Base-by-base conservation (phyloP, 2,329 filamentous ascomycete species). In the Talaromyces sp. region DNA sequence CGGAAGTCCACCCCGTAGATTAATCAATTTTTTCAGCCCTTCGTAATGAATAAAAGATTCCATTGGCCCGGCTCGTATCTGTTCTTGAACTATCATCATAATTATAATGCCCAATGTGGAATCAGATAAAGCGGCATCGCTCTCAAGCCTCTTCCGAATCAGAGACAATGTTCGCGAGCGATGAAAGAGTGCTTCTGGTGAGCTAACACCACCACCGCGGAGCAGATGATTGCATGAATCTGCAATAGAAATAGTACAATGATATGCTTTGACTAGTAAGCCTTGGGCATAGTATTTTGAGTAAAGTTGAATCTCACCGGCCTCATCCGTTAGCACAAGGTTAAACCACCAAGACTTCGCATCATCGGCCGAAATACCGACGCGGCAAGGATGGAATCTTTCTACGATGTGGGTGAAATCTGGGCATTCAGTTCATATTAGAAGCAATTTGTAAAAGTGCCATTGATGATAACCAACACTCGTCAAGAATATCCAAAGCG, bases 31-130 rank as follows among this genome's bases (percentile, higher is more conserved):
- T 9, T 28, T 47, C 23, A 62, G 18, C 31, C 56, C 60, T 56
- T 59, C 50, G 23, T 59, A 62, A 27, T 62, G 60, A 42, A 62
- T 55, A 28, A 58, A 40, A 4, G 51, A 31, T 55, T 62, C 60
- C 1, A 40, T 40, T 5, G 50, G 8, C 4, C 31, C 56, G n/a
- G 18, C 50, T 42, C 60, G 40, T 16, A 62, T 55, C 36, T 62
- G 60, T 34, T 62, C 60, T 18, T 62, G 56, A 2, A 62, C 27
- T 51, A 62, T 62, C 40, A 62, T 18, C 56, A 59, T 62, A 3
- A 62, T 56, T 23, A 62, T 55, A 40, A 58, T 31, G 27, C 55
- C 36, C 7, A 62, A 28, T 9, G 60, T 62, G 12, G 60, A 58
- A 33, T 62, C 56, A 18, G 60, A 62, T 16, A 62, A n/a, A 10